Conservation (phyloP, 2,329 filamentous ascomycete genomes). For the Paracoccidioides lutzii region DNA sequence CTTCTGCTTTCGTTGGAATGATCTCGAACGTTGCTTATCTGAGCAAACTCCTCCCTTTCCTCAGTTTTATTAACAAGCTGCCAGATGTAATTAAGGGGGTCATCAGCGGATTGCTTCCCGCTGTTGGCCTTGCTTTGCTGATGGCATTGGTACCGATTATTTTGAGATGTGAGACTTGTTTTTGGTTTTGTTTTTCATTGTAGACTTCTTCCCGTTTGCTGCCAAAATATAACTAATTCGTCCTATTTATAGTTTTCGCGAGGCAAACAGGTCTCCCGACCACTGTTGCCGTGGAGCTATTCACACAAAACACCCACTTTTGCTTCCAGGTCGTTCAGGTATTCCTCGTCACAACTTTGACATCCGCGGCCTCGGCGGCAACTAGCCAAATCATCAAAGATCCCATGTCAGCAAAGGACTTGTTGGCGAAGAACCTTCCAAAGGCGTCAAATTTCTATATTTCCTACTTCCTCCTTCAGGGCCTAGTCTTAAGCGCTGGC, state of each 20-base stretch:
- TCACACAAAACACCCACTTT: slow-evolving; percentile 85
- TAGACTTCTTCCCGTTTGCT: not conserved
- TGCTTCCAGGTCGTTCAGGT: slow-evolving; percentile 62
- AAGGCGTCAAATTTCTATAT: slow-evolving; percentile 90
- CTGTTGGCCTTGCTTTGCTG: slow-evolving; percentile 63
- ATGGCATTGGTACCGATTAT: slow-evolving; percentile 80
- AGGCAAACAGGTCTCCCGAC: slow-evolving; percentile 71
- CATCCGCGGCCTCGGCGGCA: slow-evolving; percentile 65
- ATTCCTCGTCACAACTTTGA: slow-evolving; percentile 74
- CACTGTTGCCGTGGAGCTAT: slow-evolving; percentile 65
- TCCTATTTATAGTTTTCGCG: slow-evolving; percentile 49
- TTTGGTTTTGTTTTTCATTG: not conserved
- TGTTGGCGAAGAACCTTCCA: slow-evolving; percentile 65
- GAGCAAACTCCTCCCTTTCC: slow-evolving; percentile 39
- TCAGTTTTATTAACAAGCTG: slow-evolving; percentile 62
- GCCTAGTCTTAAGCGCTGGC: slow-evolving; percentile 60
- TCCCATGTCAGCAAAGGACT: slow-evolving; percentile 48
- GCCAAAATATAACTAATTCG: slow-evolving; percentile 8
- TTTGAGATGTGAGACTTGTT: slow-evolving; percentile 49
- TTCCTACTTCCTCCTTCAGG: slow-evolving; percentile 87
- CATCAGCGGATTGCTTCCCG: slow-evolving; percentile 70
- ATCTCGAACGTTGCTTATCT: slow-evolving; percentile 75
- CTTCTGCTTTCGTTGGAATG: slow-evolving; percentile 66
- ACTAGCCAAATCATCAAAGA: slow-evolving; percentile 51
- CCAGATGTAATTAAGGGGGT: slow-evolving; percentile 61